Evolutionary conservation across 148 eudicot species (phyloP), one percentile per base, ranked within the genome.

Genomic region (Suaeda aralocaspica): DNA sequence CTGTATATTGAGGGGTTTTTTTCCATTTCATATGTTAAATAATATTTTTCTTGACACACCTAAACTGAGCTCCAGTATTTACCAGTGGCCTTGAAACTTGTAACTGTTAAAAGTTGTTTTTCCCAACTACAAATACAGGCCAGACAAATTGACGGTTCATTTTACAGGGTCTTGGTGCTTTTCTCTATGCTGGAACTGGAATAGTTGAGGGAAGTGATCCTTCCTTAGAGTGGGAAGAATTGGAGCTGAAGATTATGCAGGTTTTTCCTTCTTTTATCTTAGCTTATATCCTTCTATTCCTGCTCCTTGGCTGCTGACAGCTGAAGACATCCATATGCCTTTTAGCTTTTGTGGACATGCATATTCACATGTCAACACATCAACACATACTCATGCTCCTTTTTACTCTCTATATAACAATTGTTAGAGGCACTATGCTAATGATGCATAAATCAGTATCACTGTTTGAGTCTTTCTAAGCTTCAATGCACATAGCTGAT

Each of bases 211-310:
- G 96, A 75, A 94, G 99, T 76, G 74, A 82, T 76, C 82, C 97
- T 49, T 61, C 86, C 55, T 84, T 77, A 41, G 99, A 94, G 82
- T 94, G 99, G 99, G 96, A 91, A 41, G 99, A 94, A 82, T 64
- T 94, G 70, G 97, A 94, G 79, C 82, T 94, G 56, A 94, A 94
- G 80, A 91, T 83, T 68, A 87, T 91, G 82, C 99, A 94, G 97
- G 99, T 94, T 80, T 66, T 28, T 25, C n/a, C 66, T 52, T 55
- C 19, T 16, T 44, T 42, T 65, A n/a, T 64, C 64, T 55, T 65
- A n/a, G 55, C 64, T 55, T 26, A n/a, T 36, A 68, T 19, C 51
- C 50, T 69, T 30, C 42, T 53, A 28, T 55, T 64, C 34, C 42
- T 45, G 26, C 56, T 39, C 55, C 26, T 28, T 26, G 70, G 57